phyloP scores from a whole-genome alignment of 2,329 filamentous ascomycete genomes.

The Sarocladium oryzae region DNA sequence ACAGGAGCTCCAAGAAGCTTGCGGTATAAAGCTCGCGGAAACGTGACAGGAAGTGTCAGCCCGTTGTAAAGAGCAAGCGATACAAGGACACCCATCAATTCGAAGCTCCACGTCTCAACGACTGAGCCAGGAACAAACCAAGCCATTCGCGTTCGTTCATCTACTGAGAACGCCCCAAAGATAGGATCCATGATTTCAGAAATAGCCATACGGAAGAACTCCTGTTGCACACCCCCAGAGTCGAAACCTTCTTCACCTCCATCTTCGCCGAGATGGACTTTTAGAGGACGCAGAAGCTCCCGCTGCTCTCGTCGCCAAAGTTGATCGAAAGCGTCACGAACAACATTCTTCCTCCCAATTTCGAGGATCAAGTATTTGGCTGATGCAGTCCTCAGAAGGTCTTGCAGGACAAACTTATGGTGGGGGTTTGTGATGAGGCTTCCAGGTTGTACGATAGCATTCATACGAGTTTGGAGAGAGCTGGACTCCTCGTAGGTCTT shows the following conservation, averaged over 20 bases:
- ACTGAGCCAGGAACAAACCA: slow-evolving; percentile 84
- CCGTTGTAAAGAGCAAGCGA: slow-evolving; percentile 92
- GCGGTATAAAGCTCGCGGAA: slow-evolving; percentile 78
- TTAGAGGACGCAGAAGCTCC: slow-evolving; percentile 78
- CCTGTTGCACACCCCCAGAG: slow-evolving; percentile 91
- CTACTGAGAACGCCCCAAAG: slow-evolving; percentile 75
- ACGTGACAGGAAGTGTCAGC: slow-evolving; percentile 81
- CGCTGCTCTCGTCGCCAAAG: slow-evolving; percentile 80
- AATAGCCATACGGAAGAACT: slow-evolving; percentile 85
- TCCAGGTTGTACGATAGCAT: slow-evolving; percentile 46
- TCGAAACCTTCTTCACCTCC: slow-evolving; percentile 84
- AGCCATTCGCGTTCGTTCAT: slow-evolving; percentile 67
- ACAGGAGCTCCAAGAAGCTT: slow-evolving; percentile 67
- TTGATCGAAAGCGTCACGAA: slow-evolving; percentile 75
- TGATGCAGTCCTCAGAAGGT: slow-evolving; percentile 59
- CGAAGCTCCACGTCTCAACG: slow-evolving; percentile 83
- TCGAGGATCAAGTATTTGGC: slow-evolving; percentile 66
- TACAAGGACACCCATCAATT: slow-evolving; percentile 80
- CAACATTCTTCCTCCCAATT: slow-evolving; percentile 59
- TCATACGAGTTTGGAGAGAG: slow-evolving; percentile 49
- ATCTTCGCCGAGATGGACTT: slow-evolving; percentile 78
- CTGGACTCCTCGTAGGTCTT: slow-evolving; percentile 66
- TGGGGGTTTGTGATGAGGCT: slow-evolving; percentile 50
- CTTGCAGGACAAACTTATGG: slow-evolving; percentile 55
- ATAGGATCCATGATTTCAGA: slow-evolving; percentile 71